A percentile compares a stretch with the other conserved stretches of the same genome.
phyloP scores from a whole-genome alignment of 305 asterid genomes.

The Fraxinus baroniana region DNA sequence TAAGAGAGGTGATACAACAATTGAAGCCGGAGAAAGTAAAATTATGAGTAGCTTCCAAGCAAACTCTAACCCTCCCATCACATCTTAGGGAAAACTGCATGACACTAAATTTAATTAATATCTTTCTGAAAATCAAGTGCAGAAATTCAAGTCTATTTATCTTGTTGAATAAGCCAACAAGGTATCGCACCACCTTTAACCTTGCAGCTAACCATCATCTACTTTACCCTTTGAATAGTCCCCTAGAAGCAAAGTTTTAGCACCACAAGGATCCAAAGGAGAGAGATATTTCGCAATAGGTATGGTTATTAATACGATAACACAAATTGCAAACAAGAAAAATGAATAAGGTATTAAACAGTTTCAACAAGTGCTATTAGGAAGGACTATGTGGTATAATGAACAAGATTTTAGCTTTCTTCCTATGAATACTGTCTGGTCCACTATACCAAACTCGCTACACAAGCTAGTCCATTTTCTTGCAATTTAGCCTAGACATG shows the following conservation, averaged over 20 bases:
- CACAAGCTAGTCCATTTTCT: neutral
- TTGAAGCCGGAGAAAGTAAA: neutral
- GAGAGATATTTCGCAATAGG: neutral
- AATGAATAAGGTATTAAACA: neutral
- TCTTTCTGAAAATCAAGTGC: neutral
- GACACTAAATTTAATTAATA: neutral
- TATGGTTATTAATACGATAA: neutral
- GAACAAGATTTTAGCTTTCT: neutral
- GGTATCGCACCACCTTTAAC: neutral
- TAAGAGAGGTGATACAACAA: neutral
- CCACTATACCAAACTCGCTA: neutral
- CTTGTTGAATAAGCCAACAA: neutral
- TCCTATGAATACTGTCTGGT: neutral
- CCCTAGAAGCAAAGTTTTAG: neutral
- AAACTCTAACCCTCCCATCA: neutral
- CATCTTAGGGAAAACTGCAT: neutral
- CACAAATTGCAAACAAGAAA: neutral
- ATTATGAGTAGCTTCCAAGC: neutral
- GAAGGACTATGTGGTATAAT: neutral
- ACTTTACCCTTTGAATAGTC: neutral
- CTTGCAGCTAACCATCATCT: neutral
- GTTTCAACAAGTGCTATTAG: neutral
- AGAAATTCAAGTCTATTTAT: neutral
- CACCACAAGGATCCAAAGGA: neutral
- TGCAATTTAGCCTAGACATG: neutral